Evolutionary conservation across 2,329 filamentous ascomycete species (phyloP).

Genomic region (Fusarium buharicum): DNA sequence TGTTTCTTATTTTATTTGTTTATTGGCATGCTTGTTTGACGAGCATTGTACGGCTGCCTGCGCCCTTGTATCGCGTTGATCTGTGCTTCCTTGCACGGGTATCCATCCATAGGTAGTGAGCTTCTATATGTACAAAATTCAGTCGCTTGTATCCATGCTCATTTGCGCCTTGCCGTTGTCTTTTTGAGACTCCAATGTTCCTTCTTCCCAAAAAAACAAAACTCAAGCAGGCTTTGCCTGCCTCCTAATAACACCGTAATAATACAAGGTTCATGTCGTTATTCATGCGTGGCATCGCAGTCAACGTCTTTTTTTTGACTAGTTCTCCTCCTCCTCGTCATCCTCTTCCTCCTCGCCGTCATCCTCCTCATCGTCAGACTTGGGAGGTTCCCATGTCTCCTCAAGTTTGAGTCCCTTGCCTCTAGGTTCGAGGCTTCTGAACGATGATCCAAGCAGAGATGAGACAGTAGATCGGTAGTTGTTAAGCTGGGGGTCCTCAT

Average conservation of each 20-base stretch:
- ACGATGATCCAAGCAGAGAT: constrained; percentile 63
- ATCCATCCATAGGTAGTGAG: constrained; percentile 40
- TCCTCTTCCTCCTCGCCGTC: constrained; percentile 57
- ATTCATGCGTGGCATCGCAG: constrained; percentile 24
- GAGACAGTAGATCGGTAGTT: constrained; percentile 66
- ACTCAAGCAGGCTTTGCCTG: constrained; percentile 12
- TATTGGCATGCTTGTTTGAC: not conserved
- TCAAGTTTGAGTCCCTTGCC: constrained; percentile 84
- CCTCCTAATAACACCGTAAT: constrained; percentile 20
- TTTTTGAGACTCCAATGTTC: constrained; percentile 14
- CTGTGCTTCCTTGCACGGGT: constrained; percentile 37
- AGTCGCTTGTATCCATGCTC: constrained; percentile 22
- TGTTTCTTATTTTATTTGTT: constrained; percentile 15
- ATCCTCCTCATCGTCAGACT: constrained; percentile 65
- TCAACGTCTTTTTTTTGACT: constrained; percentile 43
- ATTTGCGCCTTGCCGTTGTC: constrained; percentile 25
- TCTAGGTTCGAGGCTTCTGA: constrained; percentile 57
- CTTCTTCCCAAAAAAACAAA: not conserved
- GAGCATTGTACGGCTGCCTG: constrained; percentile 16
- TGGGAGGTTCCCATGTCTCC: constrained; percentile 79
- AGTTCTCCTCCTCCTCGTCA: constrained; percentile 52
- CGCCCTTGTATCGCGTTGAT: constrained; percentile 18
- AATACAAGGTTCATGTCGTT: constrained; percentile 37
- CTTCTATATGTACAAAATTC: constrained; percentile 30
- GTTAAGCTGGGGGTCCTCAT: constrained; percentile 61